These are phyloP conservation scores for Xylaria flabelliformis DNA, from an alignment of 495 filamentous ascomycete species.

Conservation along the genomic window DNA sequence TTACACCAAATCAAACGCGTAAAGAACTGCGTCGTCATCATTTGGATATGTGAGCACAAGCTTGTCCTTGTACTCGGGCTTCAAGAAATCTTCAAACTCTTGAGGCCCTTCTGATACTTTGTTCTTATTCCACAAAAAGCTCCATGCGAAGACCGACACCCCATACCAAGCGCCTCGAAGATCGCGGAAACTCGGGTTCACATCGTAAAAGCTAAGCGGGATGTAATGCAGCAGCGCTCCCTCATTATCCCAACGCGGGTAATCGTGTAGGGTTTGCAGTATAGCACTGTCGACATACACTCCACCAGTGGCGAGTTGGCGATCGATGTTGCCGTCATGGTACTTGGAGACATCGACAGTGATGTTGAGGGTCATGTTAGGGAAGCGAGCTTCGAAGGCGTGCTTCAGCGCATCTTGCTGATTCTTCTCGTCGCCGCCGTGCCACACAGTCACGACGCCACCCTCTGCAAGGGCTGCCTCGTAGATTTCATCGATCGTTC, in stretches of 20 bases:
- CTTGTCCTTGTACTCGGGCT: conserved; percentile 45
- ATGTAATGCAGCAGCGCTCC: conserved; percentile 44
- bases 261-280: conserved; percentile 50
- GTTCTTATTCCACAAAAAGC: conserved; percentile 29
- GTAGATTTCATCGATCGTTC: conserved; percentile 47
- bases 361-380: conserved; percentile 45
- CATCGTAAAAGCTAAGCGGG: conserved; percentile 38
- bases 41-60: conserved; percentile 49
- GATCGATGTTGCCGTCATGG: conserved; percentile 44
- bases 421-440: conserved; percentile 45
- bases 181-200: conserved; percentile 39
- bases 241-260: conserved; percentile 44
- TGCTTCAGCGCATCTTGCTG: conserved; percentile 37
- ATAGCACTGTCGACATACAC: conserved; percentile 41
- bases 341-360: conserved; percentile 50
- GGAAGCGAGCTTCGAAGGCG: conserved; percentile 43
- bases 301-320: conserved; percentile 36
- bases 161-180: conserved; percentile 35
- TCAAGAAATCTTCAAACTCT: conserved; percentile 40
- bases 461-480: conserved; percentile 43
- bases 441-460: conserved; percentile 39
- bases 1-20: conserved; percentile 43
- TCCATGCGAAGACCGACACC: conserved; percentile 36
- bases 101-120: conserved; percentile 27
- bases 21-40: conserved; percentile 48